A percentile compares a stretch with the other conserved stretches of the same genome.
These are phyloP conservation scores for Sugiyamaella xylanicola DNA, from an alignment of 1,139 yeast genomes.

Conservation along the genomic window DNA sequence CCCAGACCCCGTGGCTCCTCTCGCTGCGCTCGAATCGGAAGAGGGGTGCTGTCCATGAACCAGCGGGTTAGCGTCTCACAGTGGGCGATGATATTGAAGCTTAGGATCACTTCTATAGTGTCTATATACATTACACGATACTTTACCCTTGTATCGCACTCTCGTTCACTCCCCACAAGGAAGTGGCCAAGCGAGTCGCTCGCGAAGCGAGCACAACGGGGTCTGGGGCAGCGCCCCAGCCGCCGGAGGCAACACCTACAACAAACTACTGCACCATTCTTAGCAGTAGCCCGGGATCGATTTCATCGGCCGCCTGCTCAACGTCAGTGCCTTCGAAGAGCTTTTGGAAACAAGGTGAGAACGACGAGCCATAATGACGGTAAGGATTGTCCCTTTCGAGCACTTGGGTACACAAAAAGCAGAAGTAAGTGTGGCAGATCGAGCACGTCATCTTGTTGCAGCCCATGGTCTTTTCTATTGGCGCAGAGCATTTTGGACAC, in stretches of 20 bases:
- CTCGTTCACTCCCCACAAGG: too few species aligned
- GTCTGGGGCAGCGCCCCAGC: constrained; percentile 5
- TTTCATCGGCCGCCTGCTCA: constrained; percentile 46
- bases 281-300: constrained; percentile 10
- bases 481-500: constrained; percentile 60
- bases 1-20: constrained; percentile 9
- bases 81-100: too few species aligned
- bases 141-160: too few species aligned
- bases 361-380: constrained; percentile 52
- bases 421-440: constrained; percentile 54
- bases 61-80: too few species aligned
- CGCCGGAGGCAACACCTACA: constrained; percentile 1
- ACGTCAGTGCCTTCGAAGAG: constrained; percentile 55
- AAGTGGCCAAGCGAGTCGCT: too few species aligned
- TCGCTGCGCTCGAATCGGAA: not conserved
- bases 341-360: constrained; percentile 53
- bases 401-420: constrained; percentile 57
- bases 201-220: constrained; percentile 2
- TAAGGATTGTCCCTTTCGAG: constrained; percentile 52
- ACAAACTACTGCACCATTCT: constrained; percentile 5
- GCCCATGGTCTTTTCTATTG: constrained; percentile 64
- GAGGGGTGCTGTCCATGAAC: too few species aligned
- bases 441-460: constrained; percentile 69
- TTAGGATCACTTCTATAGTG: too few species aligned
- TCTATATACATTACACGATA: too few species aligned